Conservation (phyloP, 352 stramenopile species). For the Stramenopiles sp. region DNA sequence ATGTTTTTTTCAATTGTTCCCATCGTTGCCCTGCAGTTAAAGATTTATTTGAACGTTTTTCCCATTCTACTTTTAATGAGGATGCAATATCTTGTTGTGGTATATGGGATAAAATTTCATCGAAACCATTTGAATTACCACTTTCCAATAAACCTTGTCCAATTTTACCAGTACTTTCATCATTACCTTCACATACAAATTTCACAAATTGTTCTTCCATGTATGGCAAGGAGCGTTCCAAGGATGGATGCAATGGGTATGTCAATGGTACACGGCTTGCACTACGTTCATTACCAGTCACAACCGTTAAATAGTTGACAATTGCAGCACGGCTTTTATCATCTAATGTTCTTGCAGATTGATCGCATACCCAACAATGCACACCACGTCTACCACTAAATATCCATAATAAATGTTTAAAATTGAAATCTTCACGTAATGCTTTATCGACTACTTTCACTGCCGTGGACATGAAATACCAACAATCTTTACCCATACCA, state of each 20-base stretch:
- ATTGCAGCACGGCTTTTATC: slow-evolving; percentile 89
- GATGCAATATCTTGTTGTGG: neutral
- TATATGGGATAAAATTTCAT: neutral
- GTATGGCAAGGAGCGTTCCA: neutral
- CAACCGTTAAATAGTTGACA: slow-evolving; percentile 84
- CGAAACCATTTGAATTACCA: neutral
- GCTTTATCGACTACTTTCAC: slow-evolving; percentile 75
- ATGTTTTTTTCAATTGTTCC: neutral
- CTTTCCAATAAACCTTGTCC: neutral
- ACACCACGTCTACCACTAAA: slow-evolving; percentile 96
- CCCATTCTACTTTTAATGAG: neutral
- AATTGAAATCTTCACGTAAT: slow-evolving; percentile 88
- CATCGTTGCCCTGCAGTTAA: neutral
- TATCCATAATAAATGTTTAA: slow-evolving; percentile 91
- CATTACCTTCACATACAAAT: neutral
- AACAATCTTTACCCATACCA: slow-evolving; percentile 48
- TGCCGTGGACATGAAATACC: slow-evolving; percentile 91
- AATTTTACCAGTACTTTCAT: no score
- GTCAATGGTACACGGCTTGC: slow-evolving; percentile 17
- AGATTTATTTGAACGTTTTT: neutral
- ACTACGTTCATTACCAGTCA: slow-evolving; percentile 31
- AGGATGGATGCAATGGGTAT: slow-evolving; percentile 12
- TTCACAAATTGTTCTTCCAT: neutral
- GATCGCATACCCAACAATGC: slow-evolving; percentile 97
- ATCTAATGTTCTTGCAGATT: slow-evolving; percentile 62